Conservation (phyloP, 1,139 yeast species). For the Kurtzmaniella quercitrusa region DNA sequence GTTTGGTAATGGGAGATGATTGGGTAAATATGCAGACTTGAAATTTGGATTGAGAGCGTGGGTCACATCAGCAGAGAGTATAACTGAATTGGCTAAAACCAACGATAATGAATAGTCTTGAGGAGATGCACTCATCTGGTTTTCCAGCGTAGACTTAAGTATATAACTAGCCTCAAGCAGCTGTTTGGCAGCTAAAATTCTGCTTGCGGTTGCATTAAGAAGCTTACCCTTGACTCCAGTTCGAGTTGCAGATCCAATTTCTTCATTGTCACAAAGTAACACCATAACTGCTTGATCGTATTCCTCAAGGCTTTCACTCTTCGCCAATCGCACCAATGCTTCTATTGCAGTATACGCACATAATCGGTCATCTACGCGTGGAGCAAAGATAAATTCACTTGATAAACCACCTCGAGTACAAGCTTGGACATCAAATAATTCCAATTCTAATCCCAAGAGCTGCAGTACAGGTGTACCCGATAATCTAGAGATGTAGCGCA, state of each 20-base stretch:
- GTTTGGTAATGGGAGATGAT: constrained; percentile 41
- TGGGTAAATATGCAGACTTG: constrained; percentile 29
- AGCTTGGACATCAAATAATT: constrained; percentile 38
- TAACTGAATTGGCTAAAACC: constrained; percentile 32
- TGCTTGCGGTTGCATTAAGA: constrained; percentile 15
- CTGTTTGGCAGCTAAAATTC: constrained; percentile 10
- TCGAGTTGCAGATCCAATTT: constrained; percentile 40
- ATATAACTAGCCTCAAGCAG: no score
- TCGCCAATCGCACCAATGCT: constrained; percentile 27
- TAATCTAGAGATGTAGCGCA: constrained; percentile 31
- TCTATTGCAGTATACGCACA: constrained; percentile 40
- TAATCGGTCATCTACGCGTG: constrained; percentile 43
- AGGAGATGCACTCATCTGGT: constrained; percentile 2
- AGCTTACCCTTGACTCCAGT: constrained; percentile 40
- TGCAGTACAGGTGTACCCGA: constrained; percentile 23
- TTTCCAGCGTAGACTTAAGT: no score
- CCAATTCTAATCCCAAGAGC: constrained; percentile 35
- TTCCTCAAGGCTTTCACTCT: constrained; percentile 12
- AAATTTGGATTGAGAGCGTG: constrained; percentile 47
- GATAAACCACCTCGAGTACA: constrained; percentile 40
- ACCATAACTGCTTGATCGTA: constrained; percentile 32
- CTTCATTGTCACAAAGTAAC: constrained; percentile 42
- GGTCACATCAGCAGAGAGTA: constrained; percentile 45
- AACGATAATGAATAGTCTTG: constrained; percentile 16
- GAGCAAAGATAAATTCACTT: constrained; percentile 39